phyloP scores from a whole-genome alignment of 768 basidiomycete genomes.

The Podaxis sp. region DNA sequence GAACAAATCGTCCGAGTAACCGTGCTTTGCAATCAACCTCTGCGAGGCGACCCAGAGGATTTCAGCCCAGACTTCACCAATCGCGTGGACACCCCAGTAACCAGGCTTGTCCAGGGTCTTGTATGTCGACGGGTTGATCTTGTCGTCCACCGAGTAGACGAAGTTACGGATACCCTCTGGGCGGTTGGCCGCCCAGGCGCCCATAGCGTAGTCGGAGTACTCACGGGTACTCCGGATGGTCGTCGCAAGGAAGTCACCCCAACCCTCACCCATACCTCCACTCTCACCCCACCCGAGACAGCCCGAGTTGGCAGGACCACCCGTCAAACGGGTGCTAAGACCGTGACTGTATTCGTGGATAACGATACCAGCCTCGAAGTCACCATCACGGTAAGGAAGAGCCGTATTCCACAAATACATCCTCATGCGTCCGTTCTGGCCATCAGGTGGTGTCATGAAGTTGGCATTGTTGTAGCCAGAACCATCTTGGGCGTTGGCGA shows the following conservation, averaged over 20 bases:
- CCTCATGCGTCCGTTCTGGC: constrained; percentile 86
- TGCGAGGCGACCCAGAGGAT: constrained; percentile 81
- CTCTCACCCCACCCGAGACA: constrained; percentile 95
- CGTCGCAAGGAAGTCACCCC: constrained; percentile 93
- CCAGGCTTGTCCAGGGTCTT: constrained; percentile 91
- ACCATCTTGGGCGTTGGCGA: constrained; percentile 94
- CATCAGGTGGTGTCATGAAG: constrained; percentile 84
- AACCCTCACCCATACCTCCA: constrained; percentile 98
- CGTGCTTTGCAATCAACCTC: constrained; percentile 74
- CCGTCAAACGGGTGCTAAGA: constrained; percentile 89
- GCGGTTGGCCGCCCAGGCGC: constrained; percentile 89
- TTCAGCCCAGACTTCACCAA: constrained; percentile 95
- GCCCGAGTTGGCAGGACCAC: constrained; percentile 88
- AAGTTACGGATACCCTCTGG: constrained; percentile 81
- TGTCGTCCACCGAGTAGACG: constrained; percentile 71
- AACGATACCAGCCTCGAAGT: constrained; percentile 95
- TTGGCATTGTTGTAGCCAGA: constrained; percentile 91
- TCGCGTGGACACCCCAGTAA: constrained; percentile 90
- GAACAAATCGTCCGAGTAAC: constrained; percentile 74
- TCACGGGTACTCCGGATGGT: constrained; percentile 70
- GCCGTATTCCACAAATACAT: constrained; percentile 97
- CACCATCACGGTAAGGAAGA: constrained; percentile 88
- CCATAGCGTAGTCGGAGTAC: constrained; percentile 87
- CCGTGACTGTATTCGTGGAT: constrained; percentile 90
- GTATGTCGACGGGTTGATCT: constrained; percentile 87